Evolutionary conservation across 805 yeast genomes (phyloP), one percentile per base, ranked within the genome.

Genomic region (Barnettozyma salicaria): DNA sequence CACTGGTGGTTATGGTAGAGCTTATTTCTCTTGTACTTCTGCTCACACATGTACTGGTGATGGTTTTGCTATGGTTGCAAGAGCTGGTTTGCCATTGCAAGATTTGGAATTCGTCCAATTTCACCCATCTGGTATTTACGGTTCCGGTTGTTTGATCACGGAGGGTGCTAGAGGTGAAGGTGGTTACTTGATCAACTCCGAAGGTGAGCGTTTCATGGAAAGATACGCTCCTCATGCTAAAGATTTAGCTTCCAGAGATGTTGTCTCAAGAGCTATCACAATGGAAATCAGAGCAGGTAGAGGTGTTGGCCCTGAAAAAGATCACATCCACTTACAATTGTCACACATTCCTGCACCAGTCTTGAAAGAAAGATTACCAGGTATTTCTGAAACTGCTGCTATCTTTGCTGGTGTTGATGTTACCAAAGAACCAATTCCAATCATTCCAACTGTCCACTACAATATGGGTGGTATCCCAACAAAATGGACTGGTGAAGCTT

Each of bases 121-220:
- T 87, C 98, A 90, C 67, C 98, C 98, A 39, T 88, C 97, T 19
- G 98, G 98, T 76, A 92, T 90, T 66, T 90, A 90, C 65, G 98
- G 98, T 43, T 87, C 97, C 27, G 98, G 98, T 49, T 92, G 97
- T 74, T 72, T 90, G 71, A 92, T 92, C 64, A 92, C 98, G 40
- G 98, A 92, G 70, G 98, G 98, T 71, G 95, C 97, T 51, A 84
- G 98, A 74, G 98, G 98, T 76, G 98, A 92, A 74, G 98, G 98
- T 78, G 98, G 98, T 48, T 92, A 77, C 76, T 73, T 90, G 63
- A 74, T 90, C 48, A 90, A 90, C 76, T 77, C 88, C 51, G 95
- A 92, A 70, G 98, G 98, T 75, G 98, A 90, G 72, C 81, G 98
- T 67, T 90, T 90, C 67, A 90, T 90, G 98, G 98, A 90, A 74